Base-by-base conservation (phyloP, 495 filamentous ascomycete genomes). In the Penicillium chermesinum region DNA sequence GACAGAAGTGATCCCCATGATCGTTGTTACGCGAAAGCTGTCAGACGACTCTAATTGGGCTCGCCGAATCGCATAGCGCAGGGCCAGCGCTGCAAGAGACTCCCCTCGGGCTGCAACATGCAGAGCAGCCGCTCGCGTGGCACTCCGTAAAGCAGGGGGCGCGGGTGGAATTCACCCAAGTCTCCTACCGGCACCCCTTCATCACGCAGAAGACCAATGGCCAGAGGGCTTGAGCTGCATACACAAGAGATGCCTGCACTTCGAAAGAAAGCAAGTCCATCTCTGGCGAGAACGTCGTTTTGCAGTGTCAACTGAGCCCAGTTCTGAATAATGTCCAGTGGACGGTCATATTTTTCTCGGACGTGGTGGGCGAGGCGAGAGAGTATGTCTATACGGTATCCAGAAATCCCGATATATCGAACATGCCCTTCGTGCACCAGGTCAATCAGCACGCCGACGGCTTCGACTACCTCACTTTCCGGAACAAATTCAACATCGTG, bases 281-380 rank as follows among this genome's bases (percentile, higher is more conserved):
- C 30, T 12, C 65, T 61, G 6, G 67, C 72, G 9, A 93, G 69
- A 0, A 54, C 69, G 13, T 77, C 79, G 61, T 93, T 94, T 66
- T 95, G 89, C 34, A 95, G 66, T 0, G 87, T 93, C 57, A 86
- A 87, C 58, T 94, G 84, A 30, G 84, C 84, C 65, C 91, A 95
- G 32, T 82, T 87, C 70, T 89, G 80, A 34, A 94, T 83, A 0
- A 78, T 77, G 58, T 95, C 89, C 39, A 95, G 63, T n/a, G 86
- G 81, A 69, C 91, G 86, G 12, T 81, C 83, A 1, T 86, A 91
- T 65, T 86, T 74, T 9, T 59, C 52, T 8, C 72, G 60, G 0
- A 91, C 67, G 54, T 78, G 70, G 58, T 85, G 76, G 2, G 88
- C 80, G 4, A 90, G 65, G 3, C 71, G 68, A 46, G 79, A 79